phyloP scores from a whole-genome alignment of 1,284 basidiomycete genomes.

The Xanthoconium separans region DNA sequence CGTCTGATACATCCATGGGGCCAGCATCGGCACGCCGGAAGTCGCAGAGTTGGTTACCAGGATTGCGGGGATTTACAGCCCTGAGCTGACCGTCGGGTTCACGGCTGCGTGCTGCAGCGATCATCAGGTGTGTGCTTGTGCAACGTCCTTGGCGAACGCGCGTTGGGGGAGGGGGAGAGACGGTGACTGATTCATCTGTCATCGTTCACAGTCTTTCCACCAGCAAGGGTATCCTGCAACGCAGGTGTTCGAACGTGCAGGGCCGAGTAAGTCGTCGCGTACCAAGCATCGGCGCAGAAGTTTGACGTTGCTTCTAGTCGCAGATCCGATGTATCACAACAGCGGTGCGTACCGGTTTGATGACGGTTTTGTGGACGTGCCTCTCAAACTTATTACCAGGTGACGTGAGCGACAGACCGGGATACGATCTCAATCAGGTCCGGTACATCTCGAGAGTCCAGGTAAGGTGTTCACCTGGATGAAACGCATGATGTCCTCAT shows the following conservation, averaged over 20 bases:
- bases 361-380: neutral
- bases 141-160: neutral
- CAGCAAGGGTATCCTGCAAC: conserved; percentile 80
- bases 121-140: conserved; percentile 54
- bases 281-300: neutral
- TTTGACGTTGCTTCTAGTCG: conserved; percentile 45
- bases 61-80: conserved; percentile 73
- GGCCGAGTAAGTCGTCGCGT: conserved; percentile 50
- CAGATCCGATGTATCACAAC: conserved; percentile 85
- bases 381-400: conserved; percentile 37
- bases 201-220: conserved; percentile 63
- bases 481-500: neutral
- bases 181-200: neutral
- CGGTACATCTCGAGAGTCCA: conserved; percentile 83
- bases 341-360: conserved; percentile 47
- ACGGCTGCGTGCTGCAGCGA: conserved; percentile 85
- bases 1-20: neutral
- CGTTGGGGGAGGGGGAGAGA: neutral
- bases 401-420: conserved; percentile 72
- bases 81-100: conserved; percentile 77
- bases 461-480: conserved; percentile 39
- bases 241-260: conserved; percentile 81
- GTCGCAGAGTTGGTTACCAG: conserved; percentile 74
- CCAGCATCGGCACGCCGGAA: conserved; percentile 75
- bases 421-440: conserved; percentile 81